phyloP scores from a whole-genome alignment of 495 filamentous ascomycete genomes.

The Baudoinia panamericana region DNA sequence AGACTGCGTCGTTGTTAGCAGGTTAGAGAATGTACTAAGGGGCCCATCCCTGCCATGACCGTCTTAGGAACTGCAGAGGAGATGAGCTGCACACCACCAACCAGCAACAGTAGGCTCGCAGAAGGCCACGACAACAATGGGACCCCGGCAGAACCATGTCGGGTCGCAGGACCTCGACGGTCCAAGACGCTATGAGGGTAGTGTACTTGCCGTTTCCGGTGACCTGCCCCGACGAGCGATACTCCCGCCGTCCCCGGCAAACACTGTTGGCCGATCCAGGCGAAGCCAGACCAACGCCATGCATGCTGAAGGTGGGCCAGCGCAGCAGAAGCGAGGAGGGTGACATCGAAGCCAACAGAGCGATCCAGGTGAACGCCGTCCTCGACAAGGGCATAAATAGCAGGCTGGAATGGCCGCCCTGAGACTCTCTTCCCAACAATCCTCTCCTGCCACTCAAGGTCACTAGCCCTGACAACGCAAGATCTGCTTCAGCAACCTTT shows the following conservation, averaged over 20 bases:
- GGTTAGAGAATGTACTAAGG: conserved; percentile 7
- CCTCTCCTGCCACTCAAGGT: no score
- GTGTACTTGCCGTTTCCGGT: conserved; percentile 15
- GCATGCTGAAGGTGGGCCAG: conserved; percentile 4
- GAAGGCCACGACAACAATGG: conserved; percentile 18
- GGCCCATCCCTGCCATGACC: conserved; percentile 11
- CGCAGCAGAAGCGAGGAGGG: not conserved
- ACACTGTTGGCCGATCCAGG: conserved; percentile 15
- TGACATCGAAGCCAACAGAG: not conserved
- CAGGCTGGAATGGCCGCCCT: not conserved
- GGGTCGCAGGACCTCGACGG: conserved; percentile 4
- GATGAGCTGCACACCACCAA: conserved; percentile 4
- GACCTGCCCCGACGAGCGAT: conserved; percentile 10
- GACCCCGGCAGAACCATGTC: conserved; percentile 9
- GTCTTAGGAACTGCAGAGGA: conserved; percentile 5
- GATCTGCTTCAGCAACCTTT: no score
- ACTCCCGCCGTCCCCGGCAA: conserved; percentile 9
- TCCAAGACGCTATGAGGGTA: conserved; percentile 13
- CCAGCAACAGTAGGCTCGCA: conserved; percentile 13
- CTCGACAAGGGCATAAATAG: conserved; percentile 17
- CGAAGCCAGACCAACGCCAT: not conserved
- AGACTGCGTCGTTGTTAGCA: not conserved
- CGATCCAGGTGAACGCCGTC: not conserved
- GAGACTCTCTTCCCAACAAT: no score
- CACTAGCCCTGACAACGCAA: no score